Evolutionary conservation across 495 filamentous ascomycete species (phyloP), one percentile per base, ranked within the genome.

Genomic region (Polyplosphaeria fusca): DNA sequence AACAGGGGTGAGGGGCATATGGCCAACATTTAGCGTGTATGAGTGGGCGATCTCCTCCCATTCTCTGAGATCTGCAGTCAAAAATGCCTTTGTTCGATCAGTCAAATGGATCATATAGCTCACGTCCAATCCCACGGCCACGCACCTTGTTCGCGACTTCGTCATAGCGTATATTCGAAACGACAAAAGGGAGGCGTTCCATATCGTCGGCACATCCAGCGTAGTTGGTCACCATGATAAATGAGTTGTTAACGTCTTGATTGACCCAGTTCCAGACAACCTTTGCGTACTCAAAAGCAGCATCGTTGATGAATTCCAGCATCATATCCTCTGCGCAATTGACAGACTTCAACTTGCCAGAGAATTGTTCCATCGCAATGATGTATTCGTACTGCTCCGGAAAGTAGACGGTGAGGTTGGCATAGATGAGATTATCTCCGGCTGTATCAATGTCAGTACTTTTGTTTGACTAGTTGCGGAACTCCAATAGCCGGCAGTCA

Each of bases 261-360:
- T 63, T 63, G 19, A 63, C 59, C 59, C 59, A 63, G 23, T 63
- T 38, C 59, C 59, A 63, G 1, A 42, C 30, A 12, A 19, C 20
- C 16, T 48, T 40, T 1, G 59, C 59, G 20, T 58, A 58, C 9
- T 49, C 40, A 24, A 57, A 63, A 4, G 45, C 40, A 1, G 45
- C 27, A 2, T 63, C 30, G 23, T 63, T 41, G 16, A 46, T 58
- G 52, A 63, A 63, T 28, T 58, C 53, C 32, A 63, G 59, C 40
- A 47, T 53, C 45, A 63, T 52, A 18, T 57, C 52, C 11, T 52
- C 40, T n/a, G 38, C 22, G 30, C 59, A 63, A 3, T 63, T 28
- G 27, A 63, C 53, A 5, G 52, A 52, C 28, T 58, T 51, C 22
- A 63, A 47, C 22, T 28, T 52, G 12, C 42, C 40, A 20, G 45